phyloP scores from a whole-genome alignment of 140 eudicot species.

The Senecio squalidus region DNA sequence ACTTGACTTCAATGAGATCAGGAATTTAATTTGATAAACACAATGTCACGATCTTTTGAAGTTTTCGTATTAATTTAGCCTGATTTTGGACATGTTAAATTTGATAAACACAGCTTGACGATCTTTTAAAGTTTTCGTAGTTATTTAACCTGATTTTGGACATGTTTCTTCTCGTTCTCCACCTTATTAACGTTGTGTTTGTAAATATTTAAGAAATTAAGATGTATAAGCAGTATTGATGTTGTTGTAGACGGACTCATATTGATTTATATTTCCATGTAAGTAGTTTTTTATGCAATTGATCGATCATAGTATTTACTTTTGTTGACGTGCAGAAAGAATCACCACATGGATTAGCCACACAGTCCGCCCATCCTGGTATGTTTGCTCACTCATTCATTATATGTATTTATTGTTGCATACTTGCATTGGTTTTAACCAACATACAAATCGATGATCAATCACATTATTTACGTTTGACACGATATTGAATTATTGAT shows the following conservation, averaged over 20 bases:
- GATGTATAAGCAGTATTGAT: too few relatives aligned
- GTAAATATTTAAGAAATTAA: background rate
- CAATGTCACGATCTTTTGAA: too few relatives aligned
- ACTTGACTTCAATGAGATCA: too few relatives aligned
- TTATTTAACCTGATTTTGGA: background rate
- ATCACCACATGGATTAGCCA: slow-evolving; percentile 73
- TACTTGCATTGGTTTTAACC: slow-evolving; percentile 2
- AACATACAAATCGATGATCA: background rate
- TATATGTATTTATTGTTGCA: background rate
- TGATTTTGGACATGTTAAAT: too few relatives aligned
- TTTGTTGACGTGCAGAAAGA: slow-evolving; percentile 59
- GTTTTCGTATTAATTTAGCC: too few relatives aligned
- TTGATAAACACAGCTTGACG: too few relatives aligned
- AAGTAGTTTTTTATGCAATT: background rate
- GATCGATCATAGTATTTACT: background rate
- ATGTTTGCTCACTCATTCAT: background rate
- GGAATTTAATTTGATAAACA: too few relatives aligned
- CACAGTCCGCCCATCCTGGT: slow-evolving; percentile 98
- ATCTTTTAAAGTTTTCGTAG: background rate
- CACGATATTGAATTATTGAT: too few relatives aligned
- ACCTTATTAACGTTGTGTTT: background rate
- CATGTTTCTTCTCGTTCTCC: background rate
- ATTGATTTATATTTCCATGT: background rate
- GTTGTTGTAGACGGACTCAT: background rate
- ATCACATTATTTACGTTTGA: too few relatives aligned